These are phyloP conservation scores for Heliamphora exappendiculata DNA, from an alignment of 148 eudicot species.

Conservation along the genomic window DNA sequence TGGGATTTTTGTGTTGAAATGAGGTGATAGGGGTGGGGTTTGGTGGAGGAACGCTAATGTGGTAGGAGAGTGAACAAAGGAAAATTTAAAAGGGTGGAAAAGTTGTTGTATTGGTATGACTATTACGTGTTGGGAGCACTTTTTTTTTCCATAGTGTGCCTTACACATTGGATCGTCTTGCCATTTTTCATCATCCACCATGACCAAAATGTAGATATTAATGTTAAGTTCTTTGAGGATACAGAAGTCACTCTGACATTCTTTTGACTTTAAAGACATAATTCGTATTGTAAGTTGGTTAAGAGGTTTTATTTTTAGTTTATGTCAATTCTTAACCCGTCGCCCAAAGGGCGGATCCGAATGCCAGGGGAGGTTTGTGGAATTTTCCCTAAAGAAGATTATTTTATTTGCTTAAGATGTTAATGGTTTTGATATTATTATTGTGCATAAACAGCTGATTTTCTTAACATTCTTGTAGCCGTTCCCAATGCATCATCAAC, in stretches of 20 bases:
- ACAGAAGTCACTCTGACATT: background rate
- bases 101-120: no score
- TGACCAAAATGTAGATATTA: no score
- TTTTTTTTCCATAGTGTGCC: no score
- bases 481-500: conserved; percentile 91
- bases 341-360: background rate
- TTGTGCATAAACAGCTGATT: background rate
- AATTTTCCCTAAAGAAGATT: background rate
- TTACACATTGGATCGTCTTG: no score
- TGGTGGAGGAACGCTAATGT: no score
- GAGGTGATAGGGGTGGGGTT: no score
- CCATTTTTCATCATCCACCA: no score
- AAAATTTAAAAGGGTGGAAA: no score
- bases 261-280: background rate
- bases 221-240: background rate
- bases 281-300: background rate
- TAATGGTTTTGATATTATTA: background rate
- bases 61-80: no score
- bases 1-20: no score
- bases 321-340: background rate
- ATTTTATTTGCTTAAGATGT: background rate
- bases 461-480: conserved; percentile 32
- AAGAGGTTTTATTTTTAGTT: background rate
- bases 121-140: no score
- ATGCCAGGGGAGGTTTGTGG: background rate